Evolutionary conservation across 2,329 filamentous ascomycete genomes (phyloP), one percentile per base, ranked within the genome.

Genomic region (Pyrenochaeta sp.): DNA sequence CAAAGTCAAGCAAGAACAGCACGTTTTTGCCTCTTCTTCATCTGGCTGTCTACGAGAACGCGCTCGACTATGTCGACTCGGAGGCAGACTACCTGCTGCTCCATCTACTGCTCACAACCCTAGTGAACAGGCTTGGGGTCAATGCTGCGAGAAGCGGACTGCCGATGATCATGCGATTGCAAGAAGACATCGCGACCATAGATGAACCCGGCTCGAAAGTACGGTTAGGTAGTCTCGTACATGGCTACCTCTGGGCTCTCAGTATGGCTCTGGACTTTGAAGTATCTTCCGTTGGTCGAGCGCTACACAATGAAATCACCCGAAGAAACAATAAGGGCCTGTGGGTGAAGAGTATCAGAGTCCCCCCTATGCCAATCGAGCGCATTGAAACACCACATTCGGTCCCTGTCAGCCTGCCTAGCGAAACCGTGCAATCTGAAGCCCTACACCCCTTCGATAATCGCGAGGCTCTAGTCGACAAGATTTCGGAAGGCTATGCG

Each of bases 31-130:
- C 92, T 52, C 82, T 96, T 3, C 82, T 98, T 2, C 93, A 97
- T 77, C 83, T 97, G 44, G 89, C 91, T 49, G 85, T 95, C n/a
- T 97, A 96, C 76, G 94, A 98, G 74, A 91, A 91, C 65, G 91
- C 91, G 7, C 79, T 94, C 24, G 90, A 95, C 67, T 73, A 71
- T 15, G 71, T 75, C 24, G 76, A 79, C 42, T 89, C 85, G 44
- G 91, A 95, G 61, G 83, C 87, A 0, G 92, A 96, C 67, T 85
- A 96, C 30, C 80, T 92, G 28, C 79, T 96, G 13, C 81, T 96
- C 8, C 92, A 97, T 71, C 82, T 92, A 3, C 83, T 97, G 10
- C 84, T 97, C 37, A 82, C 87, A 10, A 91, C 86, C 54, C 82
- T 97, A n/a, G 85, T 92, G 8, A 84, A 87, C 56, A 88, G 88